Base-by-base conservation (phyloP, 1,284 basidiomycete genomes). In the Papiliotrema nemorosa region DNA sequence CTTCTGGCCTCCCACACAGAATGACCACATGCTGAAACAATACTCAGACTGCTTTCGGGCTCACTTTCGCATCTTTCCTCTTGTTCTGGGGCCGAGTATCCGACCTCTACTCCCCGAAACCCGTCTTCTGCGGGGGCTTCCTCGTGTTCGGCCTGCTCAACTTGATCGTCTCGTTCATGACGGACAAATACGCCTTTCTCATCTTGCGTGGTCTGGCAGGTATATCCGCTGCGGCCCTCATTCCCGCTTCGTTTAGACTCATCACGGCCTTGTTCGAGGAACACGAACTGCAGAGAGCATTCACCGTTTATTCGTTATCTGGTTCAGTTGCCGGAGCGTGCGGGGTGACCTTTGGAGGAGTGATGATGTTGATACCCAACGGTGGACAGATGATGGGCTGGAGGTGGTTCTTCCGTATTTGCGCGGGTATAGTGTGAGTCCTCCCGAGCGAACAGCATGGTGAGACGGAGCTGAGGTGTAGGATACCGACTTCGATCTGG, bases 341-440 rank as follows among this genome's bases (percentile, higher is more conserved):
- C 3, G 66, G 59, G 22, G 57, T 61, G 18, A 41, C 65, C 50
- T 51, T 67, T 51, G 64, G 62, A 6, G 68, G 61, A 5, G 31
- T 66, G 13, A 46, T 72, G 48, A 57, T 61, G 49, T 53, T 70
- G 55, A 58, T 74, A 64, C 44, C 66, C 55, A 47, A 62, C 55
- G 38, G 50, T 12, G 58, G 74, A 36, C 57, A 70, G 54, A 58
- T 72, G 62, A 43, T 64, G 33, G 34, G 56, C 44, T 62, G 69
- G 69, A 36, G 59, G 18, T 63, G 74, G 73, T 67, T 75, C 67
- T 64, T 77, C 63, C 36, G 66, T 42, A 25, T 74, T 59, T 24
- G 74, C 54, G 50, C 75, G 50, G 2, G 13, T n/a, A 35, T 53
- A 16, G 34, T 53, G 52, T 53, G 37, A 44, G 52, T 49, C n/a